Percentiles rank a stretch among this genome's conserved stretches.
phyloP scores from a whole-genome alignment of 257 asterid species.

The Nemophila menziesii region DNA sequence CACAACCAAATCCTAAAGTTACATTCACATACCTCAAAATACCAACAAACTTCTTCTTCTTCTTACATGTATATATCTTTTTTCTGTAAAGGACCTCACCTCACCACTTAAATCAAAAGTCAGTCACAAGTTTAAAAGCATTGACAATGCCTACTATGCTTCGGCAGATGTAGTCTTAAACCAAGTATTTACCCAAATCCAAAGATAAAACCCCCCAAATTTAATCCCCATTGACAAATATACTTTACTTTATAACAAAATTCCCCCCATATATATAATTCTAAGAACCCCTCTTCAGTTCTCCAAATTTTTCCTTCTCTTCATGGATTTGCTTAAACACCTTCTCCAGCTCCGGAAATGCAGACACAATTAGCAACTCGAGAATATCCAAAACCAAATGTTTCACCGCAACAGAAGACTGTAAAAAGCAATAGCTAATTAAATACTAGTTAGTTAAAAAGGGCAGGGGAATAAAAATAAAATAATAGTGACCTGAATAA shows the following conservation, averaged over 20 bases:
- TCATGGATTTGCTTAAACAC: conserved; percentile 52
- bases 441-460: too few relatives aligned
- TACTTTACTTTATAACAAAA: not conserved
- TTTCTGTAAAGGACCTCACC: not conserved
- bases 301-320: conserved; percentile 64
- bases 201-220: not conserved
- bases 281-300: conserved; percentile 10
- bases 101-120: not conserved
- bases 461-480: conserved; percentile 12
- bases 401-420: conserved; percentile 83
- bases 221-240: not conserved
- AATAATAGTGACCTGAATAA: conserved; percentile 68
- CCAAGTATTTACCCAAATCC: not conserved
- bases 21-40: not conserved
- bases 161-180: not conserved
- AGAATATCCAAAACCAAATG: conserved; percentile 66
- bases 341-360: conserved; percentile 76
- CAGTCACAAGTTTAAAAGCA: not conserved
- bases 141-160: not conserved
- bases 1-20: too few relatives aligned
- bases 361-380: conserved; percentile 60
- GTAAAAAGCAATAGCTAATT: conserved; percentile 9
- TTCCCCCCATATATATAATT: not conserved
- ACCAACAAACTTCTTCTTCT: not conserved
- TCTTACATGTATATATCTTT: not conserved